Conservation (phyloP, 2,329 filamentous ascomycete genomes). For the Exophiala calicioides region DNA sequence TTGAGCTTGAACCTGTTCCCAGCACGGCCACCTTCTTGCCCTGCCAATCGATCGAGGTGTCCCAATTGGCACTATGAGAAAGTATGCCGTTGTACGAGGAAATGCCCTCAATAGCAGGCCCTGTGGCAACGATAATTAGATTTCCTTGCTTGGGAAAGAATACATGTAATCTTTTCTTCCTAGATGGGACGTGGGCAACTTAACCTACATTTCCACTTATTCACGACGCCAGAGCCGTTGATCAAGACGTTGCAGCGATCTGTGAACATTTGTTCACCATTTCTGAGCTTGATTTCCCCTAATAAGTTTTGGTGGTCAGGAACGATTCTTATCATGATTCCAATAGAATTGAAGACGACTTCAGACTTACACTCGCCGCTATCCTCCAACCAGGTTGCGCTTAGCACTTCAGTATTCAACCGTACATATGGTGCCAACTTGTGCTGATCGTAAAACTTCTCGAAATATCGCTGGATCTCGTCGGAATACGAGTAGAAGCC, state of each 20-base stretch:
- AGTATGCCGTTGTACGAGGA: constrained; percentile 38
- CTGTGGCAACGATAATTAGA: constrained; percentile 34
- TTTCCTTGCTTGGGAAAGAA: no score
- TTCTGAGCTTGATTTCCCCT: constrained; percentile 12
- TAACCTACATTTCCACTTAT: constrained; percentile 35
- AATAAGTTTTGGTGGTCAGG: no score
- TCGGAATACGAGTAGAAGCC: constrained; percentile 28
- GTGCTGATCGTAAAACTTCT: constrained; percentile 30
- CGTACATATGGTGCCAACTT: constrained; percentile 7
- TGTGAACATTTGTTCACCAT: constrained; percentile 10
- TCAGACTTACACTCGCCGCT: constrained; percentile 11
- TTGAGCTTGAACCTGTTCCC: constrained; percentile 64
- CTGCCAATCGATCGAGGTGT: constrained; percentile 48
- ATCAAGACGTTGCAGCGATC: constrained; percentile 37
- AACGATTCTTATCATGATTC: no score
- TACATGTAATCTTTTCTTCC: background rate
- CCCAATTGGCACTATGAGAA: constrained; percentile 37
- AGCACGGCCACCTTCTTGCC: constrained; percentile 64
- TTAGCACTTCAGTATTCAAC: constrained; percentile 3
- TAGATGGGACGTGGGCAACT: background rate
- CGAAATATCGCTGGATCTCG: constrained; percentile 35
- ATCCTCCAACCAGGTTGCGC: constrained; percentile 9
- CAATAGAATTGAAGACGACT: no score
- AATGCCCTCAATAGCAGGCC: constrained; percentile 40
- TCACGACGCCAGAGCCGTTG: constrained; percentile 43